phyloP scores from a whole-genome alignment of 1,284 basidiomycete species.

The Apiotrichum mycotoxinovorans region DNA sequence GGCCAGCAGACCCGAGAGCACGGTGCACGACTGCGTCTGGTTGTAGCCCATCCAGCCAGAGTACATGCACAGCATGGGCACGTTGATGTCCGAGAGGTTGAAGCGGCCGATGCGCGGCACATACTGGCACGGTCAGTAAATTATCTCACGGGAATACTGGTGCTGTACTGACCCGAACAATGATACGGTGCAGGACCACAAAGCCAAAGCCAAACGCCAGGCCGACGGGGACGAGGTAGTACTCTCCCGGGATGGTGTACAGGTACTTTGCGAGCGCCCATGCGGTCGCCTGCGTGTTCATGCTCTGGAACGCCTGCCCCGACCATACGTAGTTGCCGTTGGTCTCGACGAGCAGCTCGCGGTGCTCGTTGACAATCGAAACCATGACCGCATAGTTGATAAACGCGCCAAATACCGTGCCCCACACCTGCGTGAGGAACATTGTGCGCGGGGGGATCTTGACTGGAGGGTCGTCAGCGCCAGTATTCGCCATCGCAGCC shows the following conservation, averaged over 20 bases:
- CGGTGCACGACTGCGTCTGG: too few relatives aligned
- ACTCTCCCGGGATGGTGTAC: constrained; percentile 4
- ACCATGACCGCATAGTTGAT: constrained; percentile 34
- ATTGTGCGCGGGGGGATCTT: constrained; percentile 33
- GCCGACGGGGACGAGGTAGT: constrained; percentile 20
- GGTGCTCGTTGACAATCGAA: constrained; percentile 26
- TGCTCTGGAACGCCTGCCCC: constrained; percentile 14
- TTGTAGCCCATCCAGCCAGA: constrained; percentile 1
- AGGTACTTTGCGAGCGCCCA: constrained; percentile 26
- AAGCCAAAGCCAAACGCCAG: constrained; percentile 19
- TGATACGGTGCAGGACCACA: constrained; percentile 16
- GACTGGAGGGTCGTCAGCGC: constrained; percentile 16
- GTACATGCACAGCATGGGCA: constrained; percentile 19
- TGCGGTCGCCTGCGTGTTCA: constrained; percentile 19
- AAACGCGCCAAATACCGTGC: constrained; percentile 31
- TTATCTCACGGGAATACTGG: too few relatives aligned
- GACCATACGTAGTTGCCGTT: constrained; percentile 22
- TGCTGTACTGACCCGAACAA: too few relatives aligned
- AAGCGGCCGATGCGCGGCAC: constrained; percentile 17
- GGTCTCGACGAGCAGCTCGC: constrained; percentile 21
- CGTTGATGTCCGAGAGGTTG: constrained; percentile 15
- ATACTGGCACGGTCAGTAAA: constrained; percentile 2
- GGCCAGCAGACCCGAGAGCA: constrained; percentile 1
- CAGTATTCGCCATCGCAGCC: too few relatives aligned
- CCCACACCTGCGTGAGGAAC: constrained; percentile 27